Base-by-base conservation (phyloP, 2,329 filamentous ascomycete species). In the Colletotrichum cereale region DNA sequence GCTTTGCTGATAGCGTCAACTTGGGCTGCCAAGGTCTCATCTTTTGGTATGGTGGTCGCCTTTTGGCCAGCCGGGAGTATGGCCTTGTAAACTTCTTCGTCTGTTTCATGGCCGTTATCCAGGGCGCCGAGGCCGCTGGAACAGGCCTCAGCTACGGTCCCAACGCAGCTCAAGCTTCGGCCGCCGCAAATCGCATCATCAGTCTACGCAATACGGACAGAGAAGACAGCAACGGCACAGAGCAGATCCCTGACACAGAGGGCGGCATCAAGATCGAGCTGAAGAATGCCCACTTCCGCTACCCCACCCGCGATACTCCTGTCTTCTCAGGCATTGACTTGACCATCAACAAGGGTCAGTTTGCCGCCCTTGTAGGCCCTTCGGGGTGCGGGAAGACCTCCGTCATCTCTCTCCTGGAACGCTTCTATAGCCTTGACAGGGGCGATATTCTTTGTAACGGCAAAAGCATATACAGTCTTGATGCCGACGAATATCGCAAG, bases 331-430 rank as follows among this genome's bases (percentile, higher is more conserved):
- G 87, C 2, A 81, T 94, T 67, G 90, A 86, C 76, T 82, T 95
- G 72, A 88, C 85, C 10, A 88, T 94, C 66, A 83, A 90, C 73
- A 90, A 89, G 74, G 91, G 91, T 7, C 90, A 93, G 77, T 93
- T 92, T 76, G 90, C 88, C 0, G 92, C 91, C 1, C 84, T 94
- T 1, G 91, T 94, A 7, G 92, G 92, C 2, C 87, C 91, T 0
- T 91, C 89, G 1, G 91, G 91, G 0, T 92, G 90, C 69, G 92
- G 92, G 31, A 93, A 95, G 82, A 92, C 90, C 0, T 93, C 90
- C 16, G 89, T 93, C 53, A 88, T 96, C 42, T 85, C 86, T 64
- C 81, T 92, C 1, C 79, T 92, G 4, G 90, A 92, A 79, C 86
- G 89, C 16, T 95, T 95, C 80, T 96, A 96, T 78, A 88, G 93